Evolutionary conservation across 805 yeast genomes (phyloP), one percentile per base, ranked within the genome.

Genomic region (Saccharomycodes ludwigii): DNA sequence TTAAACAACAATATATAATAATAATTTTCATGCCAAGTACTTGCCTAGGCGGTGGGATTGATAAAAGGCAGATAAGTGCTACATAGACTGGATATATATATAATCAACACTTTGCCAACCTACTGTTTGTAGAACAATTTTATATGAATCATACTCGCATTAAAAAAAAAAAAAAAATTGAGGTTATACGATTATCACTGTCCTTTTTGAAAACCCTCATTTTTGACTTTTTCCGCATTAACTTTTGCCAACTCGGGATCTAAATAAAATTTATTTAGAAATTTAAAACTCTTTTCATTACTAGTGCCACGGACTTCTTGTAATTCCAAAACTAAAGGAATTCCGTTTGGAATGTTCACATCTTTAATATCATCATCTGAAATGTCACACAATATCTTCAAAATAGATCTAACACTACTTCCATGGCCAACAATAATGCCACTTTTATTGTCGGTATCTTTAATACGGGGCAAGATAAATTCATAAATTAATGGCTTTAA

Each of bases 291-390:
- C 30, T 63, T 68, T 44, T 73, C 7, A 6, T 22, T 18, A 14
- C 27, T 13, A 4, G 13, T 6, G 13, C 21, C 19, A 4, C 21
- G 11, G 13, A 7, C 15, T 27, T 18, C 19, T 31, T 16, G 14
- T 44, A 79, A 58, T 44, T 74, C 76, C 42, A 79, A 60, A 30
- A 74, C 76, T 55, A 81, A 63, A 28, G 94, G 94, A 31, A 80
- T 78, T 35, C 85, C 91, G 48, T 84, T 81, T 18, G 93, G 91
- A 34, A 81, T 77, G 59, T 81, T 80, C 40, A 81, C 66, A 30
- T 72, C 68, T 35, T 80, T 77, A 42, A 81, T 80, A 29, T 71
- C 79, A 3, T 66, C 71, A 46, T 77, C 84, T 30, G 73, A 64
- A 24, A 81, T 69, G 12, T 61, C 60, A 56, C 76, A 79, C 41